These are phyloP conservation scores for Colletotrichum sp. DNA, from an alignment of 2,329 filamentous ascomycete genomes.

Conservation along the genomic window DNA sequence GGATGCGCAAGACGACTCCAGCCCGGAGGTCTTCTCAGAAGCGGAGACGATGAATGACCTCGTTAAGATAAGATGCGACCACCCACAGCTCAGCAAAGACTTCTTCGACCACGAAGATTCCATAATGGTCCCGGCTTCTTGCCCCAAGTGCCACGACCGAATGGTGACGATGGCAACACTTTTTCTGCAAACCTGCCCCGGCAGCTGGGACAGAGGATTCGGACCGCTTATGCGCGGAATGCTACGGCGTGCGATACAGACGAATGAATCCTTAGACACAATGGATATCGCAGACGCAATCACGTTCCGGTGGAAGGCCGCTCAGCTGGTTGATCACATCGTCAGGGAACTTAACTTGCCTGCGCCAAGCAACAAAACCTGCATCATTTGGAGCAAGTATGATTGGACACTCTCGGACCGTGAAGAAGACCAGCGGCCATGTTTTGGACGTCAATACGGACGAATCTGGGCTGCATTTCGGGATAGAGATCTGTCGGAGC, in stretches of 20 bases:
- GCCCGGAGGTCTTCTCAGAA: not conserved
- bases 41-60: not conserved
- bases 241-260: not conserved
- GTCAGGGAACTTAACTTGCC: not conserved
- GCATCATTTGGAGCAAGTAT: not conserved
- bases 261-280: not conserved
- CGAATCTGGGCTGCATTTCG: not conserved
- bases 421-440: not conserved
- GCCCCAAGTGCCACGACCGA: not conserved
- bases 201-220: not conserved
- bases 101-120: not conserved
- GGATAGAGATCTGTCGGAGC: not conserved
- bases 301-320: not conserved
- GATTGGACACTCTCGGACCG: not conserved
- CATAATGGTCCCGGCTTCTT: not conserved
- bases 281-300: not conserved
- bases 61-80: not conserved
- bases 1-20: not conserved
- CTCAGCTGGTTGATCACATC: not conserved
- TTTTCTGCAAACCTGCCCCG: not conserved
- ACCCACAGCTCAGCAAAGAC: not conserved
- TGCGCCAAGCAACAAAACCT: not conserved
- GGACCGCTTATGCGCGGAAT: not conserved
- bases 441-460: not conserved
- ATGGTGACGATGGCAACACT: not conserved